Conservation (phyloP, 805 yeast species). For the Grigorovia yakushimaensis region DNA sequence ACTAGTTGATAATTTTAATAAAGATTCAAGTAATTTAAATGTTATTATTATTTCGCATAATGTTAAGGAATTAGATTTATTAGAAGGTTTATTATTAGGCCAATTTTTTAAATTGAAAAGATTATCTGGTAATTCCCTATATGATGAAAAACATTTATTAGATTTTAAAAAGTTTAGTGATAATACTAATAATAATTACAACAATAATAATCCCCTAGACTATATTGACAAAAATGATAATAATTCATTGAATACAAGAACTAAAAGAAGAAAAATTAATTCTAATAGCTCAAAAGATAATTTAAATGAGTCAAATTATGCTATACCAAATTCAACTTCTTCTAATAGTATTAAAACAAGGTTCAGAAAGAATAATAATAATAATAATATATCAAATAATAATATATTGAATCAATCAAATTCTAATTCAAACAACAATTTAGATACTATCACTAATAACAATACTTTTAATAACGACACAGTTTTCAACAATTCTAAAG, state of each 20-base stretch:
- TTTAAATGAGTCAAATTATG: background rate
- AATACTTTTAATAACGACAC: background rate
- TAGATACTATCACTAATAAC: background rate
- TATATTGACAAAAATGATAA: too few species aligned
- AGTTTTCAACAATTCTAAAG: background rate
- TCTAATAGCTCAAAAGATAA: background rate
- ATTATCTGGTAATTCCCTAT: conserved; percentile 54
- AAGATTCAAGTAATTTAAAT: conserved; percentile 8
- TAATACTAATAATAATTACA: background rate
- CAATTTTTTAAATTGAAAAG: conserved; percentile 55
- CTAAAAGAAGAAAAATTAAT: background rate
- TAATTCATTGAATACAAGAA: background rate
- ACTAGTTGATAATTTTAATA: conserved; percentile 12
- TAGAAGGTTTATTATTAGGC: conserved; percentile 75
- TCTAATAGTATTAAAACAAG: background rate
- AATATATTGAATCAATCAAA: background rate
- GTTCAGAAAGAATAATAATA: background rate
- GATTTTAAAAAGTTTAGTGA: background rate
- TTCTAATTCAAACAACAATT: background rate
- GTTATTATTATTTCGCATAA: conserved; percentile 45
- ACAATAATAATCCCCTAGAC: background rate
- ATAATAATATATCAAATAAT: too few species aligned
- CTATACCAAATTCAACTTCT: background rate
- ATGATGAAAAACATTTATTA: conserved; percentile 27
- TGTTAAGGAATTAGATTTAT: conserved; percentile 62